Percentiles rank a stretch among this genome's conserved stretches.
Evolutionary conservation across 441 rosid species (phyloP).

Genomic region (Corymbia citriodora): DNA sequence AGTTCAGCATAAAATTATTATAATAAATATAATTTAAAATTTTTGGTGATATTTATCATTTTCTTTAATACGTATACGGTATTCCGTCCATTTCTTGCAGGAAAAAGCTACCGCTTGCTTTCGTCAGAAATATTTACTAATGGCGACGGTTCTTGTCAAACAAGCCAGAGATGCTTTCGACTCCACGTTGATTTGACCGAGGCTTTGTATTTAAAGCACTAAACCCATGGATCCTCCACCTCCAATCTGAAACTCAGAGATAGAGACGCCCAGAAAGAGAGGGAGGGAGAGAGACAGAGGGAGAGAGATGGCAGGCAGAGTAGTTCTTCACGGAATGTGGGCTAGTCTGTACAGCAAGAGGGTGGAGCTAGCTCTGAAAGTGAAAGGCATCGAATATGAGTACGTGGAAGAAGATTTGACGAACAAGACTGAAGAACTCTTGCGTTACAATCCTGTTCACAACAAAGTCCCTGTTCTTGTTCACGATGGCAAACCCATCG

Average conservation of each 20-base stretch:
- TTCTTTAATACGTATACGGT: no score
- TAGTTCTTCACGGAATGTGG: slow-evolving; percentile 12
- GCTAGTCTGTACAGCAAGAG: slow-evolving; percentile 10
- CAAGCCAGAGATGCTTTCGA: neutral
- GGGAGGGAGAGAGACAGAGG: neutral
- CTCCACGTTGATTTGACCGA: neutral
- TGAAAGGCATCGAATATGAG: slow-evolving; percentile 26
- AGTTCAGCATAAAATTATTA: no score
- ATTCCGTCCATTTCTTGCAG: neutral
- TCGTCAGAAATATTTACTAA: neutral
- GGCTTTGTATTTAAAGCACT: neutral
- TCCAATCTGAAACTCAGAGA: neutral
- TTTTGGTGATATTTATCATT: no score
- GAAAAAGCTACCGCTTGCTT: no score
- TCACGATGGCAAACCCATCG: slow-evolving; percentile 23
- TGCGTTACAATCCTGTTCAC: slow-evolving; percentile 20
- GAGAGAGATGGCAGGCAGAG: neutral
- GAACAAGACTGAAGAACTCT: slow-evolving; percentile 21
- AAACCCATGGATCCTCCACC: neutral
- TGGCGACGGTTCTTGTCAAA: neutral
- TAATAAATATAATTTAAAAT: no score
- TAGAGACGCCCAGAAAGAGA: neutral
- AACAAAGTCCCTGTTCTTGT: slow-evolving; percentile 31
- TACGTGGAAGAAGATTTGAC: slow-evolving; percentile 23
- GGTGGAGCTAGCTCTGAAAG: slow-evolving; percentile 30